Evolutionary conservation across 345 rosid genomes (phyloP).

Genomic region (Erucastrum elatum): DNA sequence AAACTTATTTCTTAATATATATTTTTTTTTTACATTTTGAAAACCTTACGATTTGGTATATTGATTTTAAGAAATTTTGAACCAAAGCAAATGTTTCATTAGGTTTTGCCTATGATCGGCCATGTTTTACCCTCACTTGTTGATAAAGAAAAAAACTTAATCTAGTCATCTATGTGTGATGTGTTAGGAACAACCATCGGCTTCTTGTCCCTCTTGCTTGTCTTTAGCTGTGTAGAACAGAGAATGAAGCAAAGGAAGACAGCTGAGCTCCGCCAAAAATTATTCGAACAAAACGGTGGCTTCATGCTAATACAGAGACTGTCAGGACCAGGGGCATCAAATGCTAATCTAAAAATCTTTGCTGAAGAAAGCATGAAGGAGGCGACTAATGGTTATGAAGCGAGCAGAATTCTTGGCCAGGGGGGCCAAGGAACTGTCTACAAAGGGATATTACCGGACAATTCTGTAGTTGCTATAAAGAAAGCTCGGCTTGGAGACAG

Average conservation of each 20-base stretch:
- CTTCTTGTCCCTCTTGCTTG: constrained; percentile 13
- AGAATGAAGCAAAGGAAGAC: background rate
- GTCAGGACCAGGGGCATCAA: constrained; percentile 9
- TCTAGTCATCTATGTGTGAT: background rate
- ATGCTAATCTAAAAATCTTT: constrained; percentile 33
- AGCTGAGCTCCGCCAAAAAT: background rate
- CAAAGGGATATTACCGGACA: constrained; percentile 35
- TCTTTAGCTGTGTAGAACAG: background rate
- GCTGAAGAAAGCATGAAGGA: constrained; percentile 30
- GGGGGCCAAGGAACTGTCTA: constrained; percentile 47
- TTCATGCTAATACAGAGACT: background rate
- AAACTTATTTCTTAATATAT: too few relatives aligned
- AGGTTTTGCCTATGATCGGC: too few relatives aligned
- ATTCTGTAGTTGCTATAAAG: constrained; percentile 38
- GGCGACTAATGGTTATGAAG: constrained; percentile 34
- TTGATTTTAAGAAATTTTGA: too few relatives aligned
- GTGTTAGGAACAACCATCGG: constrained; percentile 6
- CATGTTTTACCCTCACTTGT: too few relatives aligned
- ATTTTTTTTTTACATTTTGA: too few relatives aligned
- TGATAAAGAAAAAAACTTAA: too few relatives aligned
- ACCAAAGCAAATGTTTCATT: too few relatives aligned
- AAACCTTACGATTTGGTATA: too few relatives aligned
- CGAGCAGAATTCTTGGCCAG: constrained; percentile 29
- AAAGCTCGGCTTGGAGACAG: constrained; percentile 36
- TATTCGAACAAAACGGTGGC: constrained; percentile 12